Evolutionary conservation across 2,329 filamentous ascomycete genomes (phyloP), one percentile per base, ranked within the genome.

Genomic region (Aplosporella prunicola): DNA sequence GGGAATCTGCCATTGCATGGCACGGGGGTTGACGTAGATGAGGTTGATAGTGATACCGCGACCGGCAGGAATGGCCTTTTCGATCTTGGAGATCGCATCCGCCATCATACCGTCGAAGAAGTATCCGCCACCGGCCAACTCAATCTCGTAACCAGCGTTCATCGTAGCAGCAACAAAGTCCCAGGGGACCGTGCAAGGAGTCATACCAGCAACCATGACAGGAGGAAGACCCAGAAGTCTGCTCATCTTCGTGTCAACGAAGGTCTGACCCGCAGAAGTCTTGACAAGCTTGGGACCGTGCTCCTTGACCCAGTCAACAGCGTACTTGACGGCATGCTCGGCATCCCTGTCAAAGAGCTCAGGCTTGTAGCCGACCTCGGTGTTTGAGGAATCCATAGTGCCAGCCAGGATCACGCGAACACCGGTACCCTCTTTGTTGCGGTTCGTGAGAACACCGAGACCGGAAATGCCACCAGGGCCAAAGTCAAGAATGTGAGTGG

Each of bases 401-500:
- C 93, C 91, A 28, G 87, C 91, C 41, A 98, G 74, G 47, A 98
- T 94, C 47, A 98, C 88, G 43, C 89, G 86, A 23, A 98, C 91
- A 52, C 91, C 91, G 41, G 87, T 96, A 45, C 91, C 91, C 61
- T 98, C 93, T 70, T 98, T 98, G 74, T 96, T 98, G 52, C 91
- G 85, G 71, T 93, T 96, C 41, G 91, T 98, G 46, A 98, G 70
- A 30, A 93, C 84, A 55, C 91, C 93, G 15, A 98, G 79, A 46
- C 93, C 93, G 16, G 91, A 98, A 47, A 96, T 91, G 45, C 91
- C 93, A 53, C 91, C 91, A 15, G 91, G 91, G 31, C 93, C 91
- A 51, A 98, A 96, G 65, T 98, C 91, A 35, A 98, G 68, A 40
- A 98, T 84, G 58, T 98, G 91, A 3, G 89, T 95, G 14, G 91